These are phyloP conservation scores for Solanum hybrid DNA, from an alignment of 305 asterid genomes.

Conservation along the genomic window DNA sequence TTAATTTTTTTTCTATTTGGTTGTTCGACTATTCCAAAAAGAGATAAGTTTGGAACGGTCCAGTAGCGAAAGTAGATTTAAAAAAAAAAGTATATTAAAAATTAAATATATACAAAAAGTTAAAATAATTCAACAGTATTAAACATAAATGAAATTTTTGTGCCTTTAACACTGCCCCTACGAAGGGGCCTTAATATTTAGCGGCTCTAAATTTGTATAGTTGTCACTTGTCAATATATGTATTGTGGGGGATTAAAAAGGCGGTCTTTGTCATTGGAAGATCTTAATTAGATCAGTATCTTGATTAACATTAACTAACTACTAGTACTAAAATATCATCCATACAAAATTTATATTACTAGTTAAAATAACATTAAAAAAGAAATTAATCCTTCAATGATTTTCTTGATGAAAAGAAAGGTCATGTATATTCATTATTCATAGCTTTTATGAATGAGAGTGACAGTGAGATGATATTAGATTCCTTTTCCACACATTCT, in stretches of 20 bases:
- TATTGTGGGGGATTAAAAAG: neutral
- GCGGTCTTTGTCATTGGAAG: neutral
- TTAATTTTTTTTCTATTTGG: neutral
- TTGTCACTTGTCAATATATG: neutral
- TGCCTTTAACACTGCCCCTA: neutral
- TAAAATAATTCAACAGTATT: neutral
- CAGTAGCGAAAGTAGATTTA: neutral
- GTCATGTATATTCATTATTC: neutral
- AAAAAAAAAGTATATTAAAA: neutral
- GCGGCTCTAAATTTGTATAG: neutral
- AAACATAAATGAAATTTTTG: too few relatives aligned
- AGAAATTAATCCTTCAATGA: neutral
- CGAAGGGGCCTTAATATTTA: neutral
- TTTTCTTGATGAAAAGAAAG: neutral
- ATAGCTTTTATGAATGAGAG: neutral
- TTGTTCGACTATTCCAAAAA: neutral
- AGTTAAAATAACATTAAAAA: neutral
- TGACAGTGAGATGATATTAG: neutral
- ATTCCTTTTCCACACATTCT: neutral
- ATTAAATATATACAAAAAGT: neutral
- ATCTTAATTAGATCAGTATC: neutral
- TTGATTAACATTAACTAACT: neutral
- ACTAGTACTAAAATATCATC: neutral
- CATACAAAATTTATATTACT: neutral
- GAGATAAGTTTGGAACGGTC: neutral